A percentile compares a stretch with the other conserved stretches of the same genome.
These are phyloP conservation scores for Sodiomyces alkalinus DNA, from an alignment of 2,329 filamentous ascomycete species.

Conservation along the genomic window DNA sequence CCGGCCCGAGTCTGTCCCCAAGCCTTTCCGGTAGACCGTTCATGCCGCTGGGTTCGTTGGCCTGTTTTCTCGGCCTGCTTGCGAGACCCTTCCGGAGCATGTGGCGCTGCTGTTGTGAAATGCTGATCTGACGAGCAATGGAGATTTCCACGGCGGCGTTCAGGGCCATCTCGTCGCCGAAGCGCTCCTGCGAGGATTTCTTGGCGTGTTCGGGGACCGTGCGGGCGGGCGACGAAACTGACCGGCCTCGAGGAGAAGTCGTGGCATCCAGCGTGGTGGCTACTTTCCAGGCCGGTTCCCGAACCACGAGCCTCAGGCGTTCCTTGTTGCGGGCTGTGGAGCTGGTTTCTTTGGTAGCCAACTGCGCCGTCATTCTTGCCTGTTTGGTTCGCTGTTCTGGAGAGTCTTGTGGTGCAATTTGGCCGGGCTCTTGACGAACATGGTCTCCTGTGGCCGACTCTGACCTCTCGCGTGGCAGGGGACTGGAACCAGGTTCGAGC, in stretches of 20 bases:
- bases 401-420: no score
- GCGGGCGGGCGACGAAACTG: conserved; percentile 3
- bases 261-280: conserved; percentile 13
- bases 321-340: conserved; percentile 12
- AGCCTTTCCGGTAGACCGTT: no score
- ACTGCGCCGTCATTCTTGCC: no score
- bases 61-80: conserved; percentile 6
- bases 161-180: conserved; percentile 21
- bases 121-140: conserved; percentile 52
- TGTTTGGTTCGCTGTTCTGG: no score
- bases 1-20: no score
- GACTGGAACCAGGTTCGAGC: no score
- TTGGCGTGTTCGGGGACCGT: conserved; percentile 13
- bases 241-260: conserved; percentile 15
- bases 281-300: conserved; percentile 33
- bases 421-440: no score
- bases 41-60: conserved; percentile 8
- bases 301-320: conserved; percentile 19
- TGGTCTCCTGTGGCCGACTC: no score
- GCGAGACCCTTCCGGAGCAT: conserved; percentile 26
- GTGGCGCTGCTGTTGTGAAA: conserved; percentile 45
- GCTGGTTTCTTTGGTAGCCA: conserved; percentile 9
- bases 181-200: conserved; percentile 21
- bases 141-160: conserved; percentile 47
- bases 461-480: no score